Percentiles rank a stretch among this genome's conserved stretches.
These are phyloP conservation scores for Ogataea hybrid DNA, from an alignment of 1,139 yeast species.

Conservation along the genomic window DNA sequence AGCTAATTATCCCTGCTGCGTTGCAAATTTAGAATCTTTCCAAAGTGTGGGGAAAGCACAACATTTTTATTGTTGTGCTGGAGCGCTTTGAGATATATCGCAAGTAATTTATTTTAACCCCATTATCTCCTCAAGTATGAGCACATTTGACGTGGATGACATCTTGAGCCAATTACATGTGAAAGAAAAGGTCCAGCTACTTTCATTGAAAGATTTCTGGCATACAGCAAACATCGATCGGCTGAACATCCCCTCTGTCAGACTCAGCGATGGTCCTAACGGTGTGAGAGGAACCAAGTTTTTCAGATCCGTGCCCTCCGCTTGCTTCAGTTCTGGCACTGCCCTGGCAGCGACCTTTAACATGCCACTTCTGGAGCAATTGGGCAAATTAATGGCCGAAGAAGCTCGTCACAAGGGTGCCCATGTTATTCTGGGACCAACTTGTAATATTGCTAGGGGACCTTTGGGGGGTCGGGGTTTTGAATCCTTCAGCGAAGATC, in stretches of 20 bases:
- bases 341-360: slow-evolving; percentile 44
- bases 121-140: slow-evolving; percentile 10
- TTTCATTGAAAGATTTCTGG: slow-evolving; percentile 56
- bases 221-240: slow-evolving; percentile 51
- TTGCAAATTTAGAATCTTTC: no score
- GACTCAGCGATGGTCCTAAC: slow-evolving; percentile 48
- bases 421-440: slow-evolving; percentile 53
- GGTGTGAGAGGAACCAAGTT: slow-evolving; percentile 53
- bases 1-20: no score
- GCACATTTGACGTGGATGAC: slow-evolving; percentile 40
- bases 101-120: no score
- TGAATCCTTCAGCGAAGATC: slow-evolving; percentile 64
- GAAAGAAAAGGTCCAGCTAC: slow-evolving; percentile 46
- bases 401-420: slow-evolving; percentile 51
- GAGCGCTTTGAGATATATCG: no score
- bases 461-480: slow-evolving; percentile 68
- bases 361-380: slow-evolving; percentile 38
- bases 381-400: slow-evolving; percentile 47
- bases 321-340: slow-evolving; percentile 53
- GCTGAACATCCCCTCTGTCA: slow-evolving; percentile 35
- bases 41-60: no score
- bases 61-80: no score
- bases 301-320: slow-evolving; percentile 46
- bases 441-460: slow-evolving; percentile 53
- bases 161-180: slow-evolving; percentile 42